Evolutionary conservation across 2,329 filamentous ascomycete species (phyloP).

Genomic region (Metarhizium album): DNA sequence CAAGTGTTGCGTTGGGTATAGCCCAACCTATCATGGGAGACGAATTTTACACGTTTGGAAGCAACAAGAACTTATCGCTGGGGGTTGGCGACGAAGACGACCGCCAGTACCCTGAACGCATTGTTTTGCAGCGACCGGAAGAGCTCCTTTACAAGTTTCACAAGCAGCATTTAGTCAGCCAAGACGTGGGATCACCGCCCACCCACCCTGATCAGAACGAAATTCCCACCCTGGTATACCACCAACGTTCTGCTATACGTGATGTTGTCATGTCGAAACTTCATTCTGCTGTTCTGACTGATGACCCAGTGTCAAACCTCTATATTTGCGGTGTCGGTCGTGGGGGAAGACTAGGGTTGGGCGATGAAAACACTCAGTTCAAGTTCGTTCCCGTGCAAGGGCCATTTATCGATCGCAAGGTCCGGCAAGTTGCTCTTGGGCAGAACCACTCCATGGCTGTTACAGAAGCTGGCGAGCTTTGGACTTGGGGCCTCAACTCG

Average conservation of each 20-base stretch:
- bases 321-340: constrained; percentile 89
- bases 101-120: constrained; percentile 81
- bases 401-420: constrained; percentile 62
- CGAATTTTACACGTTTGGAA: constrained; percentile 88
- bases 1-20: constrained; percentile 10
- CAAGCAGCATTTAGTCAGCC: constrained; percentile 49
- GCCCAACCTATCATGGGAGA: constrained; percentile 43
- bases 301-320: constrained; percentile 78
- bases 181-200: constrained; percentile 21
- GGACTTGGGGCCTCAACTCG: constrained; percentile 87
- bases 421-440: constrained; percentile 71
- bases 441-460: constrained; percentile 87
- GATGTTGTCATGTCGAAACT: constrained; percentile 85
- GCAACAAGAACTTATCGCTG: constrained; percentile 88
- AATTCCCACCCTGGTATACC: constrained; percentile 62
- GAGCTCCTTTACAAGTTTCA: constrained; percentile 66
- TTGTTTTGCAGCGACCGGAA: constrained; percentile 64
- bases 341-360: constrained; percentile 78
- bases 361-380: constrained; percentile 83
- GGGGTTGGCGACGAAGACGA: constrained; percentile 95
- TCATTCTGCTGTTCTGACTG: constrained; percentile 79
- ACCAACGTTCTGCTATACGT: constrained; percentile 62
- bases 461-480: constrained; percentile 77
- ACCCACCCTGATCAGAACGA: constrained; percentile 30
- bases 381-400: constrained; percentile 73